Evolutionary conservation across 192 early-diverging fungal genomes (phyloP).

Genomic region (Dissophora ornata): DNA sequence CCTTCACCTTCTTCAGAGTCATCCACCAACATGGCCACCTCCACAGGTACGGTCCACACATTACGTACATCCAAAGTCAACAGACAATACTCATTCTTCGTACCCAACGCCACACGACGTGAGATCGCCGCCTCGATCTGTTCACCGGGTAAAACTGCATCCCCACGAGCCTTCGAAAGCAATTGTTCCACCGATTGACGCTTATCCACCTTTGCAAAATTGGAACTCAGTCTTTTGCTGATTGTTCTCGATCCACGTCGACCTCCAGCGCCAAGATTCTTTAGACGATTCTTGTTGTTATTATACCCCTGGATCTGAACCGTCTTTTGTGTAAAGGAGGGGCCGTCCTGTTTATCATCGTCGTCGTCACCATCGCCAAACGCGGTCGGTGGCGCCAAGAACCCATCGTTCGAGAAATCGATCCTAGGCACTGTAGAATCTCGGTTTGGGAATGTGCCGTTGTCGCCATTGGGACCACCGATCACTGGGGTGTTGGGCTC

Average conservation of each 20-base stretch:
- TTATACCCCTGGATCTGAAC: slow-evolving; percentile 15
- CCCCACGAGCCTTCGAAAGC: slow-evolving; percentile 45
- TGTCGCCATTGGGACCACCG: not conserved
- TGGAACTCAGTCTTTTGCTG: slow-evolving; percentile 48
- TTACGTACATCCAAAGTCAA: slow-evolving; percentile 84
- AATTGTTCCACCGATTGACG: slow-evolving; percentile 47
- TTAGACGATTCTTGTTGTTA: not conserved
- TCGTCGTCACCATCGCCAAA: too few relatives aligned
- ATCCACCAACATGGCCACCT: slow-evolving; percentile 76
- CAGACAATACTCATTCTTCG: slow-evolving; percentile 74
- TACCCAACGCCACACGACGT: slow-evolving; percentile 46
- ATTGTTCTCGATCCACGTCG: slow-evolving; percentile 50
- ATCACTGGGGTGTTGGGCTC: slow-evolving; percentile 43
- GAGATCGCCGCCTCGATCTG: slow-evolving; percentile 52
- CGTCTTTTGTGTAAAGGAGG: not conserved
- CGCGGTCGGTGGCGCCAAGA: slow-evolving; percentile 34
- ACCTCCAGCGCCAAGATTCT: slow-evolving; percentile 6
- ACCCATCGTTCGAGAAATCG: slow-evolving; percentile 57
- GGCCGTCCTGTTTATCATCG: not conserved
- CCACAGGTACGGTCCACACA: slow-evolving; percentile 76
- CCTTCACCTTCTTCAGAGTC: slow-evolving; percentile 61
- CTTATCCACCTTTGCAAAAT: slow-evolving; percentile 51
- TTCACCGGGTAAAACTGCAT: slow-evolving; percentile 44
- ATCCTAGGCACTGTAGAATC: slow-evolving; percentile 31
- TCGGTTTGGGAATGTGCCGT: slow-evolving; percentile 9